phyloP scores from a whole-genome alignment of 495 filamentous ascomycete genomes.

The Neurospora sp. region DNA sequence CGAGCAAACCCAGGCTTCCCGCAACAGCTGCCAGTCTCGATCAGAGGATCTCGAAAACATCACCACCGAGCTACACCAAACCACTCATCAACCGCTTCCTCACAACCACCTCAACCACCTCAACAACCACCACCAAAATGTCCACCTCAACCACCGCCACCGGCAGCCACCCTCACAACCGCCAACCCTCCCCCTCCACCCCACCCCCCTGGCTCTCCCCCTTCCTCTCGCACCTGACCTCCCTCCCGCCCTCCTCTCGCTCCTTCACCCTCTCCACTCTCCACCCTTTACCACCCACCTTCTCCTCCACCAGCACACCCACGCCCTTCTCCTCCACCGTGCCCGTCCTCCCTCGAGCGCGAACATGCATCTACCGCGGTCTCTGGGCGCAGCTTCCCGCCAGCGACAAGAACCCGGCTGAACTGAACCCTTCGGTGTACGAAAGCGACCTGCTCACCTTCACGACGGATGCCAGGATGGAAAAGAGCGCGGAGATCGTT shows the following conservation, averaged over 20 bases:
- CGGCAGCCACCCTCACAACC: conserved; percentile 34
- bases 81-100: neutral
- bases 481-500: conserved; percentile 67
- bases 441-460: conserved; percentile 70
- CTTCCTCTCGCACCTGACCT: conserved; percentile 55
- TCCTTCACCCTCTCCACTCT: conserved; percentile 61
- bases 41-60: neutral
- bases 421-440: conserved; percentile 53
- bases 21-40: neutral
- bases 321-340: neutral
- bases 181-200: conserved; percentile 32
- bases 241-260: neutral
- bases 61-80: neutral
- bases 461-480: conserved; percentile 81
- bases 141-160: neutral
- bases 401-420: conserved; percentile 55
- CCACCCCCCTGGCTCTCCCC: conserved; percentile 53
- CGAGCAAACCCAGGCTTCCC: neutral
- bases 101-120: neutral
- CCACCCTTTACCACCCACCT: conserved; percentile 24
- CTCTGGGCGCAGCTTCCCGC: conserved; percentile 62
- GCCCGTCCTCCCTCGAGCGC: conserved; percentile 28
- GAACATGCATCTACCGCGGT: conserved; percentile 63
- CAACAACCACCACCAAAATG: conserved; percentile 3
- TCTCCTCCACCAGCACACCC: neutral